Evolutionary conservation across 2,329 filamentous ascomycete genomes (phyloP), one percentile per base, ranked within the genome.

Genomic region (Beauveria sp.): DNA sequence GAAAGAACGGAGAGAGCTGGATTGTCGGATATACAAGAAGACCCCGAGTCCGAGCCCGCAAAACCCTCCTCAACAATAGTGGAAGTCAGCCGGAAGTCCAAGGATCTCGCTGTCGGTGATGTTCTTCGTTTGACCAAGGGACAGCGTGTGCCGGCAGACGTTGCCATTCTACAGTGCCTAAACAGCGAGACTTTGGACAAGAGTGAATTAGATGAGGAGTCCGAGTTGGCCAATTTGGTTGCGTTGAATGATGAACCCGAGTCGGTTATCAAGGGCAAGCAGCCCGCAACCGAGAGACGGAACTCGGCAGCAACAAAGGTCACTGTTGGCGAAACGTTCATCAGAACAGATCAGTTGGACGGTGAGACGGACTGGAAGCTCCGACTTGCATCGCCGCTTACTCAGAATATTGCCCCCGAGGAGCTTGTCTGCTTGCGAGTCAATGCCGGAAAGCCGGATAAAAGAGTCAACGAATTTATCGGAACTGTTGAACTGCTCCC

Each of bases 291-390:
- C 46, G 69, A 70, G 12, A 26, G 67, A 2, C 50, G 61, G 2
- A 66, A 69, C 34, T 65, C 68, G 42, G 69, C 72, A 52, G 65
- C 67, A 2, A 73, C 75, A 43, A 73, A 69, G 53, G 75, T 76
- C 20, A 75, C 82, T n/a, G 80, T 81, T 28, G 92, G 92, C 31
- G 96, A 99, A 75, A 93, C 93, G 0, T 99, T 99, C 70, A 98
- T 99, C 70, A 85, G 95, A 64, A 99, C 96, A 2, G 95, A 99
- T 74, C 95, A 99, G 72, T 82, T 99, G 10, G 95, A 99, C 70
- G 95, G 95, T 67, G 95, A 99, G 76, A 99, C 95, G 0, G 95
- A 99, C 71, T 99, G 95, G 96, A 99, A 99, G 76, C 79, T 99
- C 62, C 88, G 96, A 34, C 75, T 98, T 42, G 92, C 95, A 1